A percentile compares a stretch with the other conserved stretches of the same genome.
Evolutionary conservation across 148 eudicot species (phyloP).

Genomic region (Hydrangea macrophylla): DNA sequence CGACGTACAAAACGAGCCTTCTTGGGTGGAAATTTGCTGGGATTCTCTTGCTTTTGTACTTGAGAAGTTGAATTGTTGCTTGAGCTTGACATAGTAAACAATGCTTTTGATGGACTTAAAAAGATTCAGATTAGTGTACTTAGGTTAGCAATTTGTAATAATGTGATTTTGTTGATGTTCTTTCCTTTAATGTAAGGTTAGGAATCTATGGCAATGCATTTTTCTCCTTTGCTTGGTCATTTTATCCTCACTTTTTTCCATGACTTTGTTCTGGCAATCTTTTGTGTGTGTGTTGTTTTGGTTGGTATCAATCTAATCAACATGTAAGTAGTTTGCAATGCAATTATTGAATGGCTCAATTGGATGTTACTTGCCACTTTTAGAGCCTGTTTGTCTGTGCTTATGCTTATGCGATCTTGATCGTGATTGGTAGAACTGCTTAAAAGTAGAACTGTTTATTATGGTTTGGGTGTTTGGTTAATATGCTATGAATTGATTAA

Average conservation of each 20-base stretch:
- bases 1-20: conserved; percentile 2
- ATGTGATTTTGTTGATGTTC: background rate
- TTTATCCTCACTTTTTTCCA: background rate
- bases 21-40: conserved; percentile 20
- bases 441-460: too few species aligned
- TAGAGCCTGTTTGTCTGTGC: too few species aligned
- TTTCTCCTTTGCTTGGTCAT: background rate
- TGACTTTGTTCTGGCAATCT: background rate
- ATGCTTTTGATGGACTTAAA: background rate
- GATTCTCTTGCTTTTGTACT: conserved; percentile 28
- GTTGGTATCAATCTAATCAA: too few species aligned
- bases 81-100: background rate
- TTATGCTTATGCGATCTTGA: too few species aligned
- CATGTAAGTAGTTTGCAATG: too few species aligned
- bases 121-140: background rate
- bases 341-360: too few species aligned
- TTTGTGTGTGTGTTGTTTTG: too few species aligned
- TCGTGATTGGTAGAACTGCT: too few species aligned
- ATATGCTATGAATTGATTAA: too few species aligned
- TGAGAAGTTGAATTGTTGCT: conserved; percentile 17
- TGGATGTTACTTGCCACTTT: background rate
- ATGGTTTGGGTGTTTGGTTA: too few species aligned
- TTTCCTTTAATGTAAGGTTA: conserved; percentile 25
- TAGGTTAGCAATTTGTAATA: conserved; percentile 4
- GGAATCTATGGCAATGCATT: conserved; percentile 14